Evolutionary conservation across 2,329 filamentous ascomycete species (phyloP).

Genomic region (Fusarium devonianum): DNA sequence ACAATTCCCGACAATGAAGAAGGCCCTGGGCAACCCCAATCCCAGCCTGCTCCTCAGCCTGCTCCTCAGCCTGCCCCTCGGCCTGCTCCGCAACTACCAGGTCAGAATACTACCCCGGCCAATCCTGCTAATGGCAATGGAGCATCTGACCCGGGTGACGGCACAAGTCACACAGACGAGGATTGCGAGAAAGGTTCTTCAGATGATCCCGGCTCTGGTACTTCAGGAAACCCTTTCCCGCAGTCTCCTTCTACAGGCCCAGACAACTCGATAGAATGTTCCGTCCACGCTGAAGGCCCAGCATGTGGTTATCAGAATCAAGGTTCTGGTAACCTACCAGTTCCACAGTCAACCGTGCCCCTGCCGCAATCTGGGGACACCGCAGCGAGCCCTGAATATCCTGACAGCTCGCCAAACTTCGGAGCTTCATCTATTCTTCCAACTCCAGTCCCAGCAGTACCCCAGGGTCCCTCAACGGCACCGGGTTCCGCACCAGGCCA

Average conservation of each 20-base stretch:
- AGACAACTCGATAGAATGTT: conserved; percentile 5
- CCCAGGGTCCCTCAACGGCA: conserved; percentile 3
- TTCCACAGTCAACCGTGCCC: background rate
- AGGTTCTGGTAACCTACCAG: background rate
- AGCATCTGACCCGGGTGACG: background rate
- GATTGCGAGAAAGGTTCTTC: conserved; percentile 7
- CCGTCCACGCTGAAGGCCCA: background rate
- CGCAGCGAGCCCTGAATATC: background rate
- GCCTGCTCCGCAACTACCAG: conserved; percentile 3
- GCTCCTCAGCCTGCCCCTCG: conserved; percentile 8
- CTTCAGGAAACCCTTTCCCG: background rate
- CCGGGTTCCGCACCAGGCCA: conserved; percentile 1
- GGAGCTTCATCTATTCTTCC: background rate
- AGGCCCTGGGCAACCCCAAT: background rate
- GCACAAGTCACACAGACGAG: conserved; percentile 1
- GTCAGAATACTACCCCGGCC: background rate
- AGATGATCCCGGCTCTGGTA: background rate
- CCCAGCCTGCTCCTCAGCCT: background rate
- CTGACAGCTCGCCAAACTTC: background rate
- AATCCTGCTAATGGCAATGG: background rate
- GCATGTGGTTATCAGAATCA: conserved; percentile 5
- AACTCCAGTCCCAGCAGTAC: background rate
- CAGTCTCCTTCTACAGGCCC: background rate
- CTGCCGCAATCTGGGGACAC: background rate
- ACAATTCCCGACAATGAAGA: background rate